phyloP scores from a whole-genome alignment of 768 basidiomycete species.

The Gyrodon lividus region DNA sequence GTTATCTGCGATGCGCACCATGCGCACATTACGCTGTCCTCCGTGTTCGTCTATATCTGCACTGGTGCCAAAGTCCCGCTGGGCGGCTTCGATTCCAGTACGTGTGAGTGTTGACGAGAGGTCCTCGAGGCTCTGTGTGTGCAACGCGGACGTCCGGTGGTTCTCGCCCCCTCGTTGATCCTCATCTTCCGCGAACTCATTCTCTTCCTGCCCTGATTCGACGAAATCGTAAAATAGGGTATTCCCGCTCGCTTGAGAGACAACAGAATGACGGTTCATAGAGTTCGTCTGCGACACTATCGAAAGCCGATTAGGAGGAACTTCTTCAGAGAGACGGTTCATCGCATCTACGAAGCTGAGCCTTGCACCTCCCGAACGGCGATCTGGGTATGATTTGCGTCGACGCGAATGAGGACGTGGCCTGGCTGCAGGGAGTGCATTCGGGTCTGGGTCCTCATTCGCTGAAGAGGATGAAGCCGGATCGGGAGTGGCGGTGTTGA shows the following conservation, averaged over 20 bases:
- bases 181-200: background rate
- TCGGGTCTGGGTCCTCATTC: background rate
- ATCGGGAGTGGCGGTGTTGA: background rate
- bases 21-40: conserved; percentile 20
- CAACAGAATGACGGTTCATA: conserved; percentile 21
- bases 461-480: background rate
- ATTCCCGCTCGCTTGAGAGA: conserved; percentile 25
- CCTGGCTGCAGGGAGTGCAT: conserved; percentile 3
- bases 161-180: background rate
- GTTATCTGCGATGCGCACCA: conserved; percentile 25
- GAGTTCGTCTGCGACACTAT: conserved; percentile 5
- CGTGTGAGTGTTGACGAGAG: conserved; percentile 19
- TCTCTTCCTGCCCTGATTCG: conserved; percentile 5
- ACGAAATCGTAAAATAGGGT: conserved; percentile 26
- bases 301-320: background rate
- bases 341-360: conserved; percentile 30
- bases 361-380: conserved; percentile 19
- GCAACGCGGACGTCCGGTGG: background rate
- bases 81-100: conserved; percentile 17
- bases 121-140: conserved; percentile 25
- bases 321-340: conserved; percentile 9
- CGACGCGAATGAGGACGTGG: conserved; percentile 17
- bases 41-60: background rate
- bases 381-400: conserved; percentile 26
- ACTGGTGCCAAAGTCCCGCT: background rate